Percentiles rank a stretch among this genome's conserved stretches.
phyloP scores from a whole-genome alignment of 805 yeast species.

The Kluyveromyces wickerhamii region DNA sequence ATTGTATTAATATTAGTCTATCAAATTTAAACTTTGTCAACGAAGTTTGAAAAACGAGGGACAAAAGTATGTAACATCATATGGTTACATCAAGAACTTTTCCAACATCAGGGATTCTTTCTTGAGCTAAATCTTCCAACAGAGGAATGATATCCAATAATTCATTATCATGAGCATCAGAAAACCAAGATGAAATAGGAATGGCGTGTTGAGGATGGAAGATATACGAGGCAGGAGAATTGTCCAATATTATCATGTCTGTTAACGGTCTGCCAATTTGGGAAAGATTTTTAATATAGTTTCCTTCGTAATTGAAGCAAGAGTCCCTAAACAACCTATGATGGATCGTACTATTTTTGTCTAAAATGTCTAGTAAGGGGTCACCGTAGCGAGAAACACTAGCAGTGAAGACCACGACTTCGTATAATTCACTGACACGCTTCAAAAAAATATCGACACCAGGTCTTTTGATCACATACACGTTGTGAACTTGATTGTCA shows the following conservation, averaged over 20 bases:
- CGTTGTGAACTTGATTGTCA: constrained; percentile 86
- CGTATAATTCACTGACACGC: constrained; percentile 78
- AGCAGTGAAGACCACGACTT: constrained; percentile 96
- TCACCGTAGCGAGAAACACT: constrained; percentile 94
- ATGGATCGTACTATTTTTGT: constrained; percentile 64
- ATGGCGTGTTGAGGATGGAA: constrained; percentile 97
- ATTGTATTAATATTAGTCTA: constrained; percentile 4
- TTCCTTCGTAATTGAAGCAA: constrained; percentile 89
- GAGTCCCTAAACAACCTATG: constrained; percentile 92
- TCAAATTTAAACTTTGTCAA: constrained; percentile 4
- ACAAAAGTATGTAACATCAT: constrained; percentile 7
- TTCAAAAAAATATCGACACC: constrained; percentile 92
- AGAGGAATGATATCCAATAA: constrained; percentile 85
- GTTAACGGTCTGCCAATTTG: constrained; percentile 89
- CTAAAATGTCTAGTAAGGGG: constrained; percentile 85
- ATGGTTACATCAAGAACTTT: constrained; percentile 69
- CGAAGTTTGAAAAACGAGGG: background rate
- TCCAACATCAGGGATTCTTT: constrained; percentile 75
- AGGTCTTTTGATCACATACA: constrained; percentile 93
- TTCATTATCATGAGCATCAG: constrained; percentile 96
- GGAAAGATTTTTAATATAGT: constrained; percentile 85
- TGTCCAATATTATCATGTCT: constrained; percentile 85
- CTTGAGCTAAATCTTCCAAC: constrained; percentile 70
- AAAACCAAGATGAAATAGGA: constrained; percentile 96
- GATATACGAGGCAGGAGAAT: constrained; percentile 96